A percentile compares a stretch with the other conserved stretches of the same genome.
These are phyloP conservation scores for Trifolium fragiferum DNA, from an alignment of 306 rosid species.

Conservation along the genomic window DNA sequence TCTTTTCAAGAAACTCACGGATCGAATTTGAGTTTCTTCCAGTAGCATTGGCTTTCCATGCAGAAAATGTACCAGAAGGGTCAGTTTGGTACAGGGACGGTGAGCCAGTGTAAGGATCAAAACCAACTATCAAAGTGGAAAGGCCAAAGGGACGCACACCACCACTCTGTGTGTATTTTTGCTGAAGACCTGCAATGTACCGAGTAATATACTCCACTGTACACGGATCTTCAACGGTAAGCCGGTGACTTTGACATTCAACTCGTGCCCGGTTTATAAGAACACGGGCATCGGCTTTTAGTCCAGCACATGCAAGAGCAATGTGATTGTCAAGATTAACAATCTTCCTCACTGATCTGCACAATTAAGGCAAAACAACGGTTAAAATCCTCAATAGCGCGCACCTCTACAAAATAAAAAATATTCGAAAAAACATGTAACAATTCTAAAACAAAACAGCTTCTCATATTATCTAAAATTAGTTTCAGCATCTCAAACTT, in stretches of 20 bases:
- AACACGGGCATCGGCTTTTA: conserved; percentile 98
- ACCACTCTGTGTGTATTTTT: conserved; percentile 97
- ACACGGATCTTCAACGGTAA: conserved; percentile 92
- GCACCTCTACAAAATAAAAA: not conserved
- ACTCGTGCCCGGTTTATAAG: conserved; percentile 84
- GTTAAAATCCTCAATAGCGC: not conserved
- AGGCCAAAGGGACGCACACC: conserved; percentile 97
- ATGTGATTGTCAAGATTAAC: conserved; percentile 54
- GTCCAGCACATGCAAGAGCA: conserved; percentile 98
- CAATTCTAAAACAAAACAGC: not conserved
- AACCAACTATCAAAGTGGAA: conserved; percentile 89
- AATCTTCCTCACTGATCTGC: conserved; percentile 53
- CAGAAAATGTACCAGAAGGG: conserved; percentile 96
- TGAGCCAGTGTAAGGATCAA: conserved; percentile 74
- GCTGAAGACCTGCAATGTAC: conserved; percentile 96
- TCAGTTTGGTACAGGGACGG: conserved; percentile 94
- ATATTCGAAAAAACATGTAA: not conserved
- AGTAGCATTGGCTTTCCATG: conserved; percentile 97
- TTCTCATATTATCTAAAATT: not conserved
- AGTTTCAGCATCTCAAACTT: not conserved
- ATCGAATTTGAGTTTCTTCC: conserved; percentile 94
- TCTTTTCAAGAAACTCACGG: conserved; percentile 90
- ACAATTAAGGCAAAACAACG: conserved; percentile 4
- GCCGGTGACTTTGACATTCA: conserved; percentile 95
- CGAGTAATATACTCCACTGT: conserved; percentile 95